Conservation (phyloP, 129 eudicot species). For the Flaveria bidentis region DNA sequence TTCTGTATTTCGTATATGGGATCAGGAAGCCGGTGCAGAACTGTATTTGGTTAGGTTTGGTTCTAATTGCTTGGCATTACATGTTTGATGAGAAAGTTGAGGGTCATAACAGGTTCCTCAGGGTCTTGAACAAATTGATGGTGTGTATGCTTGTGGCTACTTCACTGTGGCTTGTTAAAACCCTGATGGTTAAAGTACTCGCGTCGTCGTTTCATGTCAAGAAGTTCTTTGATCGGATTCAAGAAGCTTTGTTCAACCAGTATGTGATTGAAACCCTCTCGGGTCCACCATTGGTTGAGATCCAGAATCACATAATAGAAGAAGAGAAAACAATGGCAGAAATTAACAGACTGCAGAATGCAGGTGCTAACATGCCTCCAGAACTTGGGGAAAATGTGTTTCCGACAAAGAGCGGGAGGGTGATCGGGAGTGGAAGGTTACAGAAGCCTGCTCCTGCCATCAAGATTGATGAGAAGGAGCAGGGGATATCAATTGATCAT, state of each 20-base stretch:
- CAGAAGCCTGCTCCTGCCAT: constrained; percentile 45
- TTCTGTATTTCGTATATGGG: constrained; percentile 78
- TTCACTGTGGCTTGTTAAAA: constrained; percentile 69
- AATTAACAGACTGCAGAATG: constrained; percentile 65
- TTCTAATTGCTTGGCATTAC: constrained; percentile 71
- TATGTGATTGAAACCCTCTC: constrained; percentile 79
- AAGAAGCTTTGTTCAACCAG: constrained; percentile 80
- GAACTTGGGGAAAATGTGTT: constrained; percentile 51
- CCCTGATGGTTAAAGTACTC: constrained; percentile 78
- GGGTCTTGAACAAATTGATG: constrained; percentile 55
- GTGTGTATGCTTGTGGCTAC: constrained; percentile 65
- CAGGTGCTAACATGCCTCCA: constrained; percentile 73
- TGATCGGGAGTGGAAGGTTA: constrained; percentile 36
- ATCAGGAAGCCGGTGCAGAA: constrained; percentile 68
- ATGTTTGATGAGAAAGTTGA: constrained; percentile 65
- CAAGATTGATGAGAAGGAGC: constrained; percentile 49
- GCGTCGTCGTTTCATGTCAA: constrained; percentile 91
- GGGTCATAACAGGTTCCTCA: constrained; percentile 45
- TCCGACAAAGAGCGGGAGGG: constrained; percentile 45
- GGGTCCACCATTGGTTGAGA: constrained; percentile 66
- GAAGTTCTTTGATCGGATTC: constrained; percentile 85
- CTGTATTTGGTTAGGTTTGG: constrained; percentile 78
- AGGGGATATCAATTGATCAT: constrained; percentile 62
- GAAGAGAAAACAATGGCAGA: constrained; percentile 69
- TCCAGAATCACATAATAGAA: constrained; percentile 47